Conservation (phyloP, 768 basidiomycete genomes). For the Lentinula boryana region DNA sequence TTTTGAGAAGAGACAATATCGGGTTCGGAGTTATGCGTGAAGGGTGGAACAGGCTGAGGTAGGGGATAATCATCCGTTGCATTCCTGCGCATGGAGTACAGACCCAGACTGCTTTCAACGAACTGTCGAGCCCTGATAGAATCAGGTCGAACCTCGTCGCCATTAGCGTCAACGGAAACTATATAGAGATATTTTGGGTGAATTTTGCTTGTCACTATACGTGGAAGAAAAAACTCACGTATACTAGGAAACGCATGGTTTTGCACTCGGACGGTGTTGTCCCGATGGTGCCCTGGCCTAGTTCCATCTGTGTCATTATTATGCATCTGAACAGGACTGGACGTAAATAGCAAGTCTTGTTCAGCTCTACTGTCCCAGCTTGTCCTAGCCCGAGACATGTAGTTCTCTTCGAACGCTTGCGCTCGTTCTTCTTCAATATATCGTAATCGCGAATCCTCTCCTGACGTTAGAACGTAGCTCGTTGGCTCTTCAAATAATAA, state of each 20-base stretch:
- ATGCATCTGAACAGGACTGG: slow-evolving; percentile 4
- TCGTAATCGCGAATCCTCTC: not conserved
- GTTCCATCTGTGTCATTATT: not conserved
- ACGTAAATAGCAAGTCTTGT: not conserved
- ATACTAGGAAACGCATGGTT: slow-evolving; percentile 17
- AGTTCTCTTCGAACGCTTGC: not conserved
- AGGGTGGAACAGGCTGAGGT: slow-evolving; percentile 1
- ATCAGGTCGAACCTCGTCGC: slow-evolving; percentile 57
- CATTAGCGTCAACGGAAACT: slow-evolving; percentile 43
- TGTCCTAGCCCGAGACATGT: not conserved
- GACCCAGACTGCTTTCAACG: not conserved
- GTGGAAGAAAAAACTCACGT: slow-evolving; percentile 7
- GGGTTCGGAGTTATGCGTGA: not conserved
- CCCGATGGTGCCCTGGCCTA: not conserved
- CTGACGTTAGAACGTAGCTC: slow-evolving; percentile 21
- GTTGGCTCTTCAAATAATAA: slow-evolving; percentile 36
- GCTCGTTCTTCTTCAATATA: not conserved
- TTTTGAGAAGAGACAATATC: not conserved
- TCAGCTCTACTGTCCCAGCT: not conserved
- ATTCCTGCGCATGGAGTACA: not conserved
- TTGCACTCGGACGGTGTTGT: slow-evolving; percentile 1
- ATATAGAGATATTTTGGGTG: not conserved
- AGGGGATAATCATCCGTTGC: slow-evolving; percentile 3
- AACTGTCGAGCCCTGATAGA: slow-evolving; percentile 22
- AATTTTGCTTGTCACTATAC: not conserved